Conservation (phyloP, 2,329 filamentous ascomycete genomes). For the Cercospora zeina region DNA sequence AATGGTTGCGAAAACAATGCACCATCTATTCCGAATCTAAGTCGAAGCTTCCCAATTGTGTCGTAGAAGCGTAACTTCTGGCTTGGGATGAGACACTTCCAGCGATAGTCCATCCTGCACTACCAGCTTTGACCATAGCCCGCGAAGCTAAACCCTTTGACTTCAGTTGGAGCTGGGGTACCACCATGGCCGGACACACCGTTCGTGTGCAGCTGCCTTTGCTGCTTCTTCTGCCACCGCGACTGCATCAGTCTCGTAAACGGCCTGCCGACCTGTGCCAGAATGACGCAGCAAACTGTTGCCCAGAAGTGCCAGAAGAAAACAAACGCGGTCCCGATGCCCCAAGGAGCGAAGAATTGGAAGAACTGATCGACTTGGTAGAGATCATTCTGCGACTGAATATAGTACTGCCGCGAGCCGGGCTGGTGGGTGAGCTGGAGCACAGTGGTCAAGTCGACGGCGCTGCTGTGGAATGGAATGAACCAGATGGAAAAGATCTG, state of each 20-base stretch:
- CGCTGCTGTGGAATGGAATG: constrained; percentile 69
- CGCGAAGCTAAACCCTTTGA: constrained; percentile 10
- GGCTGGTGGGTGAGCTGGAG: constrained; percentile 34
- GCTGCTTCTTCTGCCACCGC: constrained; percentile 14
- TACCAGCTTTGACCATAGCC: not conserved
- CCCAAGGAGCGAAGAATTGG: constrained; percentile 66
- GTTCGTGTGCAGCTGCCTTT: constrained; percentile 10
- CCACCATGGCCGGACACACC: constrained; percentile 9
- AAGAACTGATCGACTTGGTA: constrained; percentile 77
- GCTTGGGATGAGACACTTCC: not conserved
- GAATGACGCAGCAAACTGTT: constrained; percentile 64
- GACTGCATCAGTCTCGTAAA: constrained; percentile 41
- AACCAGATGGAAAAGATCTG: constrained; percentile 79
- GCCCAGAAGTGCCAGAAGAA: constrained; percentile 63
- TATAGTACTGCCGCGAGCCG: constrained; percentile 61
- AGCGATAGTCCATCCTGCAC: not conserved
- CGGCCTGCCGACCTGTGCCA: constrained; percentile 54
- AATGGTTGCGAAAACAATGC: not conserved
- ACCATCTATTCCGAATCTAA: not conserved
- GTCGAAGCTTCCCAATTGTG: not conserved
- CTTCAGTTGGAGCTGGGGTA: not conserved
- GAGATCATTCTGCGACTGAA: constrained; percentile 74
- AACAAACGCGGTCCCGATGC: constrained; percentile 50
- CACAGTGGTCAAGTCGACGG: constrained; percentile 40
- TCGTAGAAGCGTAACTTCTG: not conserved